Evolutionary conservation across 306 rosid species (phyloP).

Genomic region (Echinosophora koreensis): DNA sequence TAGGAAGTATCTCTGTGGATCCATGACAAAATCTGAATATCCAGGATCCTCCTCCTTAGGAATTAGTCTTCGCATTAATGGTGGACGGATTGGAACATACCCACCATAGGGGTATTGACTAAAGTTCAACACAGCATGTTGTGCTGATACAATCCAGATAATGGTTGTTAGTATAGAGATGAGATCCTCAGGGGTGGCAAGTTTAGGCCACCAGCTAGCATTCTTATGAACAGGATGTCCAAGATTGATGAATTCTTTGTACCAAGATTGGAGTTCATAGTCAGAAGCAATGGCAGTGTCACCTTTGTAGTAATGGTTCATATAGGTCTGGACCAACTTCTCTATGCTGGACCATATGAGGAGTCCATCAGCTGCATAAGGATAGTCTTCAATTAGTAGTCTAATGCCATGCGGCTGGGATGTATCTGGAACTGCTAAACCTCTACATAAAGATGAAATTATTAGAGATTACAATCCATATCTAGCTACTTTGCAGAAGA

Average conservation of each 20-base stretch:
- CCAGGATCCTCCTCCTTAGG: constrained; percentile 48
- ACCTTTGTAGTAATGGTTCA: constrained; percentile 52
- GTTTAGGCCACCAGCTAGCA: constrained; percentile 62
- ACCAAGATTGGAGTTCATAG: constrained; percentile 56
- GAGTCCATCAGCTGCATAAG: constrained; percentile 55
- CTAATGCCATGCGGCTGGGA: constrained; percentile 48
- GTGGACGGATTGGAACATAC: constrained; percentile 47
- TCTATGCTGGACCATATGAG: constrained; percentile 59
- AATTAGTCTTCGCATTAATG: constrained; percentile 47
- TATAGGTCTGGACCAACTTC: constrained; percentile 51
- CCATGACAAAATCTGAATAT: constrained; percentile 39
- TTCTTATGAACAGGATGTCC: constrained; percentile 50
- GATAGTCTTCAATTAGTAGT: constrained; percentile 58
- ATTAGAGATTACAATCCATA: constrained; percentile 9
- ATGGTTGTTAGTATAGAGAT: constrained; percentile 48
- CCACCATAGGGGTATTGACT: constrained; percentile 51
- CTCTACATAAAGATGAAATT: constrained; percentile 36
- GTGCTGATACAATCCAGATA: constrained; percentile 51
- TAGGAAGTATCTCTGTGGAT: constrained; percentile 43
- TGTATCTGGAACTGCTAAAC: constrained; percentile 49
- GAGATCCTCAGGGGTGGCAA: constrained; percentile 50
- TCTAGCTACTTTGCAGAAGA: not conserved
- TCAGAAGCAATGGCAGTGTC: constrained; percentile 43
- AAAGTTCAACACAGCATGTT: constrained; percentile 61
- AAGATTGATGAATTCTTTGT: constrained; percentile 49